Base-by-base conservation (phyloP, 306 rosid genomes). In the Quillaja saponaria region DNA sequence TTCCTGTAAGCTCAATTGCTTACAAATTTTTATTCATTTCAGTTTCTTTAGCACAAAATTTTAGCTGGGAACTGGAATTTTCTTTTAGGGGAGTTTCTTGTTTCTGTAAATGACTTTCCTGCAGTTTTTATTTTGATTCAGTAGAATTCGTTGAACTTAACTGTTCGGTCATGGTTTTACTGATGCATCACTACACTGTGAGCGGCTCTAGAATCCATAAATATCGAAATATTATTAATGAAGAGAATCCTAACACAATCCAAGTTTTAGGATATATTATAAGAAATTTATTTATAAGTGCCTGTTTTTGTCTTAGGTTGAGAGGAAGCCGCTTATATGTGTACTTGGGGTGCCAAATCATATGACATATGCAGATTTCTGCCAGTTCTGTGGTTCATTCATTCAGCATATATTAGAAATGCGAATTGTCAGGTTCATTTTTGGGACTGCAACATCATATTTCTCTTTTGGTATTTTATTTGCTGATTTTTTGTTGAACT, bases 321-420 rank as follows among this genome's bases (percentile, higher is more conserved):
- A 61, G 60, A 78, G 98, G 64, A 88, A 88, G 49, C 88, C 89
- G 6, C 84, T 88, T 18, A 84, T 84, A 6, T 88, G 95, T 15
- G 96, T 92, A 41, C 79, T 88, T 28, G 95, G 92, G 56, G 98
- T 92, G 15, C 98, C 98, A 0, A 88, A 92, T 80, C 90, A 92
- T 81, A 88, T 92, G 98, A 92, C 95, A 0, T 88, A 92, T 61
- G 98, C 96, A 0, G 98, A 92, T 77, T 92, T 92, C 69, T 92
- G 96, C 69, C 92, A 87, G 50, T 92, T 92, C 74, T 84, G 86
- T 13, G 96, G 90, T 25, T 88, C 95, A 0, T 91, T 91, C 75
- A 77, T 91, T 73, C 88, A 77, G 37, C 88, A 88, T 49, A 82
- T 91, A 62, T 76, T 81, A 50, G 98, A 88, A 71, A 86, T 91